Percentiles rank a stretch among this genome's conserved stretches.
These are phyloP conservation scores for Capsaspora owczarzaki DNA, from an alignment of 78 protist species.

Conservation along the genomic window DNA sequence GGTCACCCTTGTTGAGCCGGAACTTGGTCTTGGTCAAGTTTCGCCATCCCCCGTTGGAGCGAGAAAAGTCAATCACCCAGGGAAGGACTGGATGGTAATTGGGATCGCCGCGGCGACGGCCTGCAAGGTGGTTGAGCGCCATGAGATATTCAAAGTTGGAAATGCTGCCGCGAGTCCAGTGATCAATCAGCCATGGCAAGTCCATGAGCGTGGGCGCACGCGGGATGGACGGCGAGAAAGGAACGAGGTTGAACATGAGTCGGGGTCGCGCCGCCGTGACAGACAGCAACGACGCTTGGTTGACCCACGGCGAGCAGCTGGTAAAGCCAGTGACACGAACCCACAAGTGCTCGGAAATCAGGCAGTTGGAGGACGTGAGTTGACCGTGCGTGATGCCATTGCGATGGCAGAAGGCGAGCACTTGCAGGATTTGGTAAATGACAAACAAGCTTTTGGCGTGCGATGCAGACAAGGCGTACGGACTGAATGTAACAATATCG, in stretches of 20 bases:
- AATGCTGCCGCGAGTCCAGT: slow-evolving; percentile 43
- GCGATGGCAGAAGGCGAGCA: neutral
- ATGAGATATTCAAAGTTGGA: slow-evolving; percentile 58
- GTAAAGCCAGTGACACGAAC: neutral
- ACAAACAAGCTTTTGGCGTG: neutral
- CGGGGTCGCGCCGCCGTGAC: too few relatives aligned
- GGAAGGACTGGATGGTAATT: slow-evolving; percentile 66
- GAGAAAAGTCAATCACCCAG: slow-evolving; percentile 60
- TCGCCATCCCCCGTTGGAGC: slow-evolving; percentile 21
- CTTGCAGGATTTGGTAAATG: neutral
- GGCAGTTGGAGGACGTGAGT: neutral
- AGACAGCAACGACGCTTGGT: neutral
- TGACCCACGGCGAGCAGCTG: neutral
- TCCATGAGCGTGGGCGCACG: neutral
- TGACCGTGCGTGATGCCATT: neutral
- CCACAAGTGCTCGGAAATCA: neutral
- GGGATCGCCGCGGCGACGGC: slow-evolving; percentile 58
- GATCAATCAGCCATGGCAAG: neutral
- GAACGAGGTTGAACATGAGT: too few relatives aligned
- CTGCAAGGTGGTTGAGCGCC: slow-evolving; percentile 50
- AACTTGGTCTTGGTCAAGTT: slow-evolving; percentile 60
- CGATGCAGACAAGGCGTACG: neutral
- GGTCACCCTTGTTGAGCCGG: slow-evolving; percentile 71
- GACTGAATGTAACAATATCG: neutral
- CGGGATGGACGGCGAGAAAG: too few relatives aligned